Conservation (phyloP, 2,329 filamentous ascomycete species). For the Emergomyces africanus region DNA sequence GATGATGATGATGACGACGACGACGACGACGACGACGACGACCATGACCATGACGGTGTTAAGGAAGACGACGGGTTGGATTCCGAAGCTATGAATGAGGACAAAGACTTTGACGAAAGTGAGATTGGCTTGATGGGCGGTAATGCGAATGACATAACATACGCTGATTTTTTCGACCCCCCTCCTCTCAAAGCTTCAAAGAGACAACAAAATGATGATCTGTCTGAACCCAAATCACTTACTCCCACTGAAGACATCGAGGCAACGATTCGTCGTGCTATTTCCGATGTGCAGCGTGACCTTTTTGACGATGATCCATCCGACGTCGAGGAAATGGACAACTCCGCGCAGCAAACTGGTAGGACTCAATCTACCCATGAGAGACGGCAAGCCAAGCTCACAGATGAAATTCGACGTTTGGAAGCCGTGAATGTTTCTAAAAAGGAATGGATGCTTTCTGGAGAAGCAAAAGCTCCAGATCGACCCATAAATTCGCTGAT, state of each 20-base stretch:
- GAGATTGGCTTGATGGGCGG: background rate
- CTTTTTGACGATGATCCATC: constrained; percentile 64
- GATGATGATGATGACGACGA: too few relatives aligned
- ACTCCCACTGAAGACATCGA: constrained; percentile 34
- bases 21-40: too few relatives aligned
- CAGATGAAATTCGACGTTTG: constrained; percentile 79
- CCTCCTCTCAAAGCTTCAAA: constrained; percentile 46
- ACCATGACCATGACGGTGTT: constrained; percentile 17
- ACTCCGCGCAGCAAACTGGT: constrained; percentile 39
- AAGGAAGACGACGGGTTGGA: constrained; percentile 47
- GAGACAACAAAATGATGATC: background rate
- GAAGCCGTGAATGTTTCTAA: constrained; percentile 83
- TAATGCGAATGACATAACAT: constrained; percentile 82
- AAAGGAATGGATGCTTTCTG: constrained; percentile 77
- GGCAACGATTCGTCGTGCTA: constrained; percentile 64
- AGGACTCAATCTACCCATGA: constrained; percentile 59
- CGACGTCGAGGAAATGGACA: constrained; percentile 48
- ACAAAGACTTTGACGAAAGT: constrained; percentile 55
- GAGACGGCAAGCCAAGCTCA: constrained; percentile 69
- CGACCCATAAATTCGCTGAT: constrained; percentile 84
- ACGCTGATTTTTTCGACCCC: constrained; percentile 86
- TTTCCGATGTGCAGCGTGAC: constrained; percentile 76
- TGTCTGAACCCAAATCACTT: background rate
- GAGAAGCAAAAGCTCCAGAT: constrained; percentile 72
- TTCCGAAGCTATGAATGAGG: constrained; percentile 69